Base-by-base conservation (phyloP, 2,329 filamentous ascomycete genomes). In the Aspergillus proliferans region DNA sequence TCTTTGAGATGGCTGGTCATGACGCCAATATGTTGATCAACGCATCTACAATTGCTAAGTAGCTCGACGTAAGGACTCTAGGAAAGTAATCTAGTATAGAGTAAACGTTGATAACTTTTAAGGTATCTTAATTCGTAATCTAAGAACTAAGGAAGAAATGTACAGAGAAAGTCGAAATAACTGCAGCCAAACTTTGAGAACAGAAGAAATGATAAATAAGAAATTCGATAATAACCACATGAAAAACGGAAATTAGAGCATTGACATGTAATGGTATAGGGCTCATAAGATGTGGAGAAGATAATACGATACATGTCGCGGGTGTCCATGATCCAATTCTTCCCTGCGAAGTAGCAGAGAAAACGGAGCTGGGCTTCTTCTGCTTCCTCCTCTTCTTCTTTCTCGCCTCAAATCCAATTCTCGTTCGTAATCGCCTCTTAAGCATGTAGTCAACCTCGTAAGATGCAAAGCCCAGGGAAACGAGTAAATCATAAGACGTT, bases 221-320 rank as follows among this genome's bases (percentile, higher is more conserved):
- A 30, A 30, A 30, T 30, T 30, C 26, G 26, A 30, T 12, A 30
- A 38, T 38, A 15, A 38, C n/a, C 14, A 38, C n/a, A 38, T 38
- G 18, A 38, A 15, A n/a, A 38, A 38, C 26, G 26, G 34, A 38
- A 30, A 52, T 49, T 50, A 52, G 42, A 54, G 52, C 48, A 50
- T 51, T 47, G 52, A 55, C 51, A 52, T 50, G 51, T 58, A 51
- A 52, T 59, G 56, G 58, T 60, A 59, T 60, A 58, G 54, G 55
- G 52, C 52, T 58, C 52, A 51, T 59, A 53, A 55, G 47, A 59
- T 62, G 63, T 63, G 59, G 52, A 57, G 63, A 61, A 56, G 54
- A 62, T 55, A 55, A 58, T 59, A 65, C 59, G 58, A 65, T 64
- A 63, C 61, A 66, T 61, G 55, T 56, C 58, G 61, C 56, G 52